Conservation (phyloP, 176 grass and related monocot genomes). For the Bromus sterilis region DNA sequence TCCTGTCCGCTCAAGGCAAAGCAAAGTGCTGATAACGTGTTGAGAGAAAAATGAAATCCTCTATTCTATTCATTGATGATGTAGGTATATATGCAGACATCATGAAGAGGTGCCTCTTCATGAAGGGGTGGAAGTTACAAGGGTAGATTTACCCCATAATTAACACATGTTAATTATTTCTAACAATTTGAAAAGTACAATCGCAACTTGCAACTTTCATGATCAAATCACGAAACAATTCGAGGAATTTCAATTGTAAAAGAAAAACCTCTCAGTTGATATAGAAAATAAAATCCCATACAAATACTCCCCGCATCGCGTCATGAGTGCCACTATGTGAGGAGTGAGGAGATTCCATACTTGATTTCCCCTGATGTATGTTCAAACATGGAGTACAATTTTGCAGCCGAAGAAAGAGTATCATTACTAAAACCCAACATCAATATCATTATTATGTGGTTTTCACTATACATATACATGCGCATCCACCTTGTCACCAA, state of each 20-base stretch:
- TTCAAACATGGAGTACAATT: neutral
- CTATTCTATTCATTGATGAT: too few species aligned
- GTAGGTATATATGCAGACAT: too few species aligned
- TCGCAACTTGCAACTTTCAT: neutral
- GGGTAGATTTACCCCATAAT: too few species aligned
- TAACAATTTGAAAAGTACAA: neutral
- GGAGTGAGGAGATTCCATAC: neutral
- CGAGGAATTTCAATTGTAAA: neutral
- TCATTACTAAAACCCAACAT: too few species aligned
- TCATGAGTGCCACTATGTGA: too few species aligned
- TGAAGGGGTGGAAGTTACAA: too few species aligned
- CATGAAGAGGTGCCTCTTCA: too few species aligned
- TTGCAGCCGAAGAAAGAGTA: neutral
- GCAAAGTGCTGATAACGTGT: too few species aligned
- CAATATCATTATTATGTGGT: neutral
- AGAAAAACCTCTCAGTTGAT: neutral
- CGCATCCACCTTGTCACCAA: conserved; percentile 18
- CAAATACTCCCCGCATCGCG: too few species aligned
- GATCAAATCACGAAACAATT: neutral
- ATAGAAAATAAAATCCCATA: neutral
- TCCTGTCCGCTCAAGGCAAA: too few species aligned
- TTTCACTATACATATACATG: conserved; percentile 16
- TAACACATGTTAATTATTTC: too few species aligned
- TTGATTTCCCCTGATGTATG: neutral
- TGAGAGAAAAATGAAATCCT: too few species aligned